Conservation (phyloP, 139 green algal genomes). For the Picochlorum sp. region DNA sequence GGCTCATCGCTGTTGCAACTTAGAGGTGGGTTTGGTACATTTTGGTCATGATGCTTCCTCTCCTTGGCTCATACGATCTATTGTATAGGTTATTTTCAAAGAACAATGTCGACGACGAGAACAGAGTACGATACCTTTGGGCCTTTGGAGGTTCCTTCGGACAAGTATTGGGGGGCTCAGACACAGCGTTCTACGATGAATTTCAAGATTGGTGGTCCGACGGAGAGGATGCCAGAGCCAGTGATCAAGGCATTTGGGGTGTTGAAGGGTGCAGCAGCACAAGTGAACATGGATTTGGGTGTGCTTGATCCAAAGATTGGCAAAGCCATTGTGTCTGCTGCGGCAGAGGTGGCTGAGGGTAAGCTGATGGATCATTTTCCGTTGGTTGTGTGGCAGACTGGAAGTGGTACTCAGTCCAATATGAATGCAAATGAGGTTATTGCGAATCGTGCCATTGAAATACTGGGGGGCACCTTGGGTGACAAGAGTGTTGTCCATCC, state of each 20-base stretch:
- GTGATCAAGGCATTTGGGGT: slow-evolving; percentile 85
- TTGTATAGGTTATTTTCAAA: background rate
- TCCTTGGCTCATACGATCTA: too few species aligned
- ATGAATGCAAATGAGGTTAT: slow-evolving; percentile 98
- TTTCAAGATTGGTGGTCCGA: slow-evolving; percentile 91
- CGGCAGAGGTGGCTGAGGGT: slow-evolving; percentile 70
- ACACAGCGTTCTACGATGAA: slow-evolving; percentile 91
- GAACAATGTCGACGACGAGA: slow-evolving; percentile 31
- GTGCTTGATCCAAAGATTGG: slow-evolving; percentile 52
- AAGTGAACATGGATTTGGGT: slow-evolving; percentile 68
- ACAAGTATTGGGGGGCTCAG: slow-evolving; percentile 96
- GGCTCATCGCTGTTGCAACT: too few species aligned
- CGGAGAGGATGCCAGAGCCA: slow-evolving; percentile 86
- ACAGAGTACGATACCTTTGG: slow-evolving; percentile 82
- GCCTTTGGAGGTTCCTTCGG: slow-evolving; percentile 67
- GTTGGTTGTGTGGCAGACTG: slow-evolving; percentile 91
- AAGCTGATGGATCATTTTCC: slow-evolving; percentile 87
- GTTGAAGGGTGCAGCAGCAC: slow-evolving; percentile 76
- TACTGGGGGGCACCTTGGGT: slow-evolving; percentile 70
- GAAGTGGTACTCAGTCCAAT: slow-evolving; percentile 88
- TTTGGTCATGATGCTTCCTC: too few species aligned
- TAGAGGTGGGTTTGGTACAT: too few species aligned
- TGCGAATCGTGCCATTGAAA: slow-evolving; percentile 74
- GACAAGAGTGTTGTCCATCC: slow-evolving; percentile 79
- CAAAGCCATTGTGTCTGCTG: slow-evolving; percentile 59